Conservation (phyloP, 2,329 filamentous ascomycete genomes). For the Didymella glomerata region DNA sequence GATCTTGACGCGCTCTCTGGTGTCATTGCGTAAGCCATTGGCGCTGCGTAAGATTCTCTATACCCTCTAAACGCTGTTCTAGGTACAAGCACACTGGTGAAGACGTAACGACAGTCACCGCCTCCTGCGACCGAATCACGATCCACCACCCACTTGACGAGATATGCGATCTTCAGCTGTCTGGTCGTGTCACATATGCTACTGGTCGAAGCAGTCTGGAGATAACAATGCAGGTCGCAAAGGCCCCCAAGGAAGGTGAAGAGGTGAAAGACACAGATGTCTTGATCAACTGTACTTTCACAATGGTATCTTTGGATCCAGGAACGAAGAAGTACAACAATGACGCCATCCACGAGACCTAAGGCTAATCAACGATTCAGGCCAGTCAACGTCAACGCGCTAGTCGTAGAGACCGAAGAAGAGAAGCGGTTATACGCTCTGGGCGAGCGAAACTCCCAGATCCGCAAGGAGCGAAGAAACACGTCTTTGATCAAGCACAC, state of each 20-base stretch:
- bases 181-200: constrained; percentile 73
- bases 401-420: constrained; percentile 69
- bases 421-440: constrained; percentile 70
- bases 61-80: constrained; percentile 25
- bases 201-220: constrained; percentile 77
- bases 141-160: constrained; percentile 77
- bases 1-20: constrained; percentile 81
- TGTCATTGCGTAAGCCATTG: constrained; percentile 69
- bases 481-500: constrained; percentile 70
- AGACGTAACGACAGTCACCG: constrained; percentile 69
- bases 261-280: constrained; percentile 66
- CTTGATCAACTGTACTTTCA: constrained; percentile 76
- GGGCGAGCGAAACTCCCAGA: constrained; percentile 71
- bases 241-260: constrained; percentile 68
- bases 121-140: constrained; percentile 69
- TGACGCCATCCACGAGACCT: neutral
- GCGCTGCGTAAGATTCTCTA: constrained; percentile 59
- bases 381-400: constrained; percentile 68
- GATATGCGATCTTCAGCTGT: constrained; percentile 80
- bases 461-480: constrained; percentile 70
- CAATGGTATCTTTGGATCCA: constrained; percentile 78
- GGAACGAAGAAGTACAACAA: constrained; percentile 65
- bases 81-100: constrained; percentile 74
- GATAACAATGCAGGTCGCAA: constrained; percentile 76
- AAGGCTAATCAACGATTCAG: constrained; percentile 38